phyloP scores from a whole-genome alignment of 768 basidiomycete species.

The Pleurotus salmoneostramineus region DNA sequence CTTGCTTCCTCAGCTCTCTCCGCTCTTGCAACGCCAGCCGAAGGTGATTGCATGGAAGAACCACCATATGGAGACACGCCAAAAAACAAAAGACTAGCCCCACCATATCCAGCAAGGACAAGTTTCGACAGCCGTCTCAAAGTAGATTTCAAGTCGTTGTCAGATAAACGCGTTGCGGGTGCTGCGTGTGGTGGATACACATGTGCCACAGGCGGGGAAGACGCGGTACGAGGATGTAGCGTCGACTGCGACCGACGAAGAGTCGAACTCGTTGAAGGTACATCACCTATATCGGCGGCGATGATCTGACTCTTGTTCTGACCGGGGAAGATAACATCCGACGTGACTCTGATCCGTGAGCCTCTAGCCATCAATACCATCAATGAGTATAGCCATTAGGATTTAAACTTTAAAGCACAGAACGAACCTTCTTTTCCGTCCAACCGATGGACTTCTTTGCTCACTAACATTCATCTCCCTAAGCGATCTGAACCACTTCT shows the following conservation, averaged over 20 bases:
- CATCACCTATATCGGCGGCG: conserved; percentile 77
- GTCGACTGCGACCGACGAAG: no score
- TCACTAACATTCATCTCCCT: conserved; percentile 64
- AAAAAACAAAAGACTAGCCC: conserved; percentile 77
- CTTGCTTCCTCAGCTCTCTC: conserved; percentile 56
- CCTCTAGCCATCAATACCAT: conserved; percentile 19
- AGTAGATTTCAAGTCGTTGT: conserved; percentile 58
- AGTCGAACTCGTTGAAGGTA: conserved; percentile 8
- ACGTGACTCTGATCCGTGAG: conserved; percentile 70
- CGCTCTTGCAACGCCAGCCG: conserved; percentile 18
- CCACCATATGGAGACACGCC: conserved; percentile 50
- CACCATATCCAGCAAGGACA: conserved; percentile 82
- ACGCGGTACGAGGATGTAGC: no score
- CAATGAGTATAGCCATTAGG: no score
- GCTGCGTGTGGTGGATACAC: no score
- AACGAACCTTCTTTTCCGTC: conserved; percentile 28
- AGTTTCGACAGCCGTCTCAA: conserved; percentile 80
- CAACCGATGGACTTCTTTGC: conserved; percentile 20
- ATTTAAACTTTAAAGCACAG: no score
- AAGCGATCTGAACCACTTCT: conserved; percentile 60
- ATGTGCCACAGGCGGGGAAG: no score
- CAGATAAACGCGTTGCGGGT: conserved; percentile 19
- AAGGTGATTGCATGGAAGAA: conserved; percentile 19
- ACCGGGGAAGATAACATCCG: conserved; percentile 66
- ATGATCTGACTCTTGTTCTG: conserved; percentile 64